Percentiles rank a stretch among this genome's conserved stretches.
Conservation (phyloP, 2,329 filamentous ascomycete species). For the Monilinia fructicola region DNA sequence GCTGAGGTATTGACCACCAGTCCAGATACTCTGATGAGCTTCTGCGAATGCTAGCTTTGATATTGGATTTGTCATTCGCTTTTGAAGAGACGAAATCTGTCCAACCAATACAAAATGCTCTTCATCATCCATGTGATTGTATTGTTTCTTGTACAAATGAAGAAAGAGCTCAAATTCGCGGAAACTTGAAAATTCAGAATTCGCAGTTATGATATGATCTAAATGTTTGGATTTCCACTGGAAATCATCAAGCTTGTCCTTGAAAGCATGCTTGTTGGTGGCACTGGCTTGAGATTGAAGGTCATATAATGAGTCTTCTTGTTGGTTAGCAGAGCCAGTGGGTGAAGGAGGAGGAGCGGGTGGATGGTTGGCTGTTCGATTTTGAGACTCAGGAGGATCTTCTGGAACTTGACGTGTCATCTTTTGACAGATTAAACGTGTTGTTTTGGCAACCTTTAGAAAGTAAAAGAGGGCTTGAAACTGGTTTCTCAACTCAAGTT, state of each 20-base stretch:
- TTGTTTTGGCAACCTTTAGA: too few species aligned
- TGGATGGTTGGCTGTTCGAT: too few species aligned
- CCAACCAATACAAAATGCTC: not conserved
- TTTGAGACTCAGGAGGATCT: not conserved
- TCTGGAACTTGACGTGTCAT: not conserved
- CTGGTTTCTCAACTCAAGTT: not conserved
- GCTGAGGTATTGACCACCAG: not conserved
- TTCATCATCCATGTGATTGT: not conserved
- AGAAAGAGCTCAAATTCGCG: constrained; percentile 1
- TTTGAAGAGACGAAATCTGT: not conserved
- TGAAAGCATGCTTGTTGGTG: too few species aligned
- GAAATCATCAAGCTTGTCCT: too few species aligned
- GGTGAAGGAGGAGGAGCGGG: too few species aligned
- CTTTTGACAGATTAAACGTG: not conserved
- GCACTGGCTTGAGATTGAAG: too few species aligned
- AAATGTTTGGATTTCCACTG: not conserved
- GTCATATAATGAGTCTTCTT: too few species aligned
- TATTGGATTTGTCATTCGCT: not conserved
- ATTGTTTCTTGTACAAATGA: constrained; percentile 8
- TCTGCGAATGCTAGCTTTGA: not conserved
- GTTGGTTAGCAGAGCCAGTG: too few species aligned
- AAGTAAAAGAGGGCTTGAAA: not conserved
- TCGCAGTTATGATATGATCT: not conserved
- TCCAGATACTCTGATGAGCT: not conserved
- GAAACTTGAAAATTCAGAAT: constrained; percentile 9